A percentile compares a stretch with the other conserved stretches of the same genome.
Conservation (phyloP, 768 basidiomycete genomes). For the Tulasnella sp. region DNA sequence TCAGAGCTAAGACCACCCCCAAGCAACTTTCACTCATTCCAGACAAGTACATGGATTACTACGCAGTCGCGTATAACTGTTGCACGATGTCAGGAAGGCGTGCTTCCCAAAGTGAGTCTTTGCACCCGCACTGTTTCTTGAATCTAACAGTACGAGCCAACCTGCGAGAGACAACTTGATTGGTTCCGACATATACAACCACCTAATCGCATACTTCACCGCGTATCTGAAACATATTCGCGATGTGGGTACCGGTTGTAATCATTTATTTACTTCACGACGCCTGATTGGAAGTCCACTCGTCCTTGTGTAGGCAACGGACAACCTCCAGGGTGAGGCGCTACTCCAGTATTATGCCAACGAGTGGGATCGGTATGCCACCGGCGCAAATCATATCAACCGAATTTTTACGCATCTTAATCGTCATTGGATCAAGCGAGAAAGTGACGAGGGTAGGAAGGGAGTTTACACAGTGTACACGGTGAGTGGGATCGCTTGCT, state of each 20-base stretch:
- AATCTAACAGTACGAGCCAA: constrained; percentile 24
- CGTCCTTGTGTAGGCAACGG: constrained; percentile 54
- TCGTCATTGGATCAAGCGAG: constrained; percentile 98
- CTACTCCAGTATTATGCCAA: constrained; percentile 84
- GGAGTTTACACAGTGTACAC: too few relatives aligned
- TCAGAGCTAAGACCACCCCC: background rate
- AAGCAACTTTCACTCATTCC: background rate
- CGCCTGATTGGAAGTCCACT: background rate
- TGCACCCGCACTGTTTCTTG: background rate
- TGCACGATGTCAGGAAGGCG: constrained; percentile 72
- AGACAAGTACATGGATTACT: constrained; percentile 77
- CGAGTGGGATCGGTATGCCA: constrained; percentile 97
- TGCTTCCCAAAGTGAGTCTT: constrained; percentile 27
- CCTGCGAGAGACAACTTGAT: constrained; percentile 89
- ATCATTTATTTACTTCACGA: background rate
- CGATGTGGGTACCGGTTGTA: constrained; percentile 46
- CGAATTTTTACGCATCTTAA: constrained; percentile 97
- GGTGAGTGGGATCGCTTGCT: constrained; percentile 28
- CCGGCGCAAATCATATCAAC: constrained; percentile 95
- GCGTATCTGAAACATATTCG: constrained; percentile 65
- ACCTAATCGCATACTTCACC: constrained; percentile 87
- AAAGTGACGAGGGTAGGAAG: constrained; percentile 94
- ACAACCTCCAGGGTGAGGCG: constrained; percentile 76
- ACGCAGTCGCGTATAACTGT: constrained; percentile 97
- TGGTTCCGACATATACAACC: constrained; percentile 96